Evolutionary conservation across 306 rosid species (phyloP).

Genomic region (Pyrus bretschneideri): DNA sequence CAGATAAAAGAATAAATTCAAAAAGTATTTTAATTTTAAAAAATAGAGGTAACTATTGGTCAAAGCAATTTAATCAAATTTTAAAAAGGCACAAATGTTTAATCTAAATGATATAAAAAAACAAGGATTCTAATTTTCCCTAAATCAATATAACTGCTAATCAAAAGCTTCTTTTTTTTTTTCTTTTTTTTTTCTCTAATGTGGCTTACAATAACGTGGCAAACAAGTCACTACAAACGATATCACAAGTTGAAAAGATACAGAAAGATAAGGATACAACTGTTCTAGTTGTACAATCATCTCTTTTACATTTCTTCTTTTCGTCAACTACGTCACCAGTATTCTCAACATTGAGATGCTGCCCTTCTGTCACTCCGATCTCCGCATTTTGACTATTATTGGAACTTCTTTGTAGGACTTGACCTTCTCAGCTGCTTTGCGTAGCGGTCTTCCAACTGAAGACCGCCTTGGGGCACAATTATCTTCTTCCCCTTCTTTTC

Average conservation of each 20-base stretch:
- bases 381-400: slow-evolving; percentile 47
- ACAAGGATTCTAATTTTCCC: too few relatives aligned
- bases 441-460: slow-evolving; percentile 59
- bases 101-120: too few relatives aligned
- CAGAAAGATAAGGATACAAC: not conserved
- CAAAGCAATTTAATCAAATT: too few relatives aligned
- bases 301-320: not conserved
- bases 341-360: not conserved
- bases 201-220: not conserved
- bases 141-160: not conserved
- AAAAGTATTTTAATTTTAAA: too few relatives aligned
- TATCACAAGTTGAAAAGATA: not conserved
- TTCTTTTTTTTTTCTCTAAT: not conserved
- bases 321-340: not conserved
- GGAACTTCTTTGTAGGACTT: slow-evolving; percentile 67
- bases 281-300: not conserved
- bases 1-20: too few relatives aligned
- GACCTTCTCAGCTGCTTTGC: slow-evolving; percentile 51
- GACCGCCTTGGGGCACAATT: slow-evolving; percentile 22
- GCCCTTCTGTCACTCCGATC: slow-evolving; percentile 30
- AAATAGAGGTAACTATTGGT: too few relatives aligned
- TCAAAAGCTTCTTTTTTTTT: not conserved
- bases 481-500: slow-evolving; percentile 24
- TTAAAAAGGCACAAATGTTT: too few relatives aligned
- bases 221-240: not conserved